Evolutionary conservation across 1,284 basidiomycete genomes (phyloP).

Genomic region (Salmacisia buchloeana): DNA sequence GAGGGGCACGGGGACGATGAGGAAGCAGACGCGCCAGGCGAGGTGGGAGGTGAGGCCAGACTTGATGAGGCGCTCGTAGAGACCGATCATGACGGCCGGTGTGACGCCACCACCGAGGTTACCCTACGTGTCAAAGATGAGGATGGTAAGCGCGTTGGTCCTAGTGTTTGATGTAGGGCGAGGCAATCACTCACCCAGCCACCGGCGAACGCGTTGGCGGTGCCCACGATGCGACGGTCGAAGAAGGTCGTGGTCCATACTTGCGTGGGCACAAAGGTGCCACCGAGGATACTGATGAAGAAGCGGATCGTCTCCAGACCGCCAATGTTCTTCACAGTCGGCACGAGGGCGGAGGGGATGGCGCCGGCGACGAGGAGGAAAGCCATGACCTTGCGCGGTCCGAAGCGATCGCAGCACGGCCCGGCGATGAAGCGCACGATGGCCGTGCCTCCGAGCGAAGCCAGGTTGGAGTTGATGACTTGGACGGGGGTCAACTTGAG

Average conservation of each 20-base stretch:
- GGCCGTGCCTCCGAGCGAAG: slow-evolving; percentile 58
- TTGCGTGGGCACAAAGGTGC: slow-evolving; percentile 59
- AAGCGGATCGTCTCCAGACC: slow-evolving; percentile 59
- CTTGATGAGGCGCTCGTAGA: slow-evolving; percentile 55
- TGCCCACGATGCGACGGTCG: slow-evolving; percentile 61
- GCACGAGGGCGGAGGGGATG: slow-evolving; percentile 63
- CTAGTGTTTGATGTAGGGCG: background rate
- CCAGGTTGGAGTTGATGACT: slow-evolving; percentile 61
- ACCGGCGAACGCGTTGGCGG: slow-evolving; percentile 44
- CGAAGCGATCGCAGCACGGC: slow-evolving; percentile 58
- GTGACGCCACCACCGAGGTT: slow-evolving; percentile 56
- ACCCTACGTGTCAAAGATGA: slow-evolving; percentile 47
- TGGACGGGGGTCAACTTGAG: slow-evolving; percentile 57
- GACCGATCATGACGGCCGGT: slow-evolving; percentile 59
- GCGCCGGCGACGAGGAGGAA: slow-evolving; percentile 60
- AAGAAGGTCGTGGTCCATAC: slow-evolving; percentile 63
- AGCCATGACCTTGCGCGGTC: slow-evolving; percentile 62
- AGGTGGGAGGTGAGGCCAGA: slow-evolving; percentile 55
- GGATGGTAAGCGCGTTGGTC: background rate
- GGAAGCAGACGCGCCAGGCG: slow-evolving; percentile 62
- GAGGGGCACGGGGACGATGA: slow-evolving; percentile 60
- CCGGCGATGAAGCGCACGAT: slow-evolving; percentile 59
- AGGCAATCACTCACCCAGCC: slow-evolving; percentile 23
- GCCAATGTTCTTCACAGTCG: slow-evolving; percentile 54
- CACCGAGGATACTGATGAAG: slow-evolving; percentile 59